phyloP scores from a whole-genome alignment of 805 yeast species.

The Kuraishia capsulata region DNA sequence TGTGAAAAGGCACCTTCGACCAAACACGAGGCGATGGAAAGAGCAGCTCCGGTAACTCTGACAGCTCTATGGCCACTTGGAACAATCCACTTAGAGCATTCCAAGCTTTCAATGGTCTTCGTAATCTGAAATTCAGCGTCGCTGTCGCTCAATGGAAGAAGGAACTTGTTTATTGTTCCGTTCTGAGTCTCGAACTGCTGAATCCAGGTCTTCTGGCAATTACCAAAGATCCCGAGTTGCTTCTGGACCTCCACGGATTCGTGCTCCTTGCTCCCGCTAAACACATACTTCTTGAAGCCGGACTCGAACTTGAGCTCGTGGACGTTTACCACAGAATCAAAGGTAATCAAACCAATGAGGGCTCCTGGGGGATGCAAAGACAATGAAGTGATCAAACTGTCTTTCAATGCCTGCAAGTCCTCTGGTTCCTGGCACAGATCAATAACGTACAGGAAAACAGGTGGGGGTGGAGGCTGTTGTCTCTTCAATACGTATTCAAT shows the following conservation, averaged over 20 bases:
- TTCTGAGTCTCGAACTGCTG: constrained; percentile 28
- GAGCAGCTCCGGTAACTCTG: constrained; percentile 90
- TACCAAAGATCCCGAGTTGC: constrained; percentile 25
- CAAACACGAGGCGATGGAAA: constrained; percentile 73
- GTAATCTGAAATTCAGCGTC: constrained; percentile 76
- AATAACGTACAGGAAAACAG: constrained; percentile 76
- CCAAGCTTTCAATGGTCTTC: constrained; percentile 66
- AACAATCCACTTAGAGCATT: constrained; percentile 64
- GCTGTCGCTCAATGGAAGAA: constrained; percentile 23
- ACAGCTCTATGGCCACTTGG: constrained; percentile 77
- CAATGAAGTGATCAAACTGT: constrained; percentile 65
- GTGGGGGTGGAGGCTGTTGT: constrained; percentile 57
- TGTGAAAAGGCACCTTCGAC: constrained; percentile 79
- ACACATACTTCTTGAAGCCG: constrained; percentile 68
- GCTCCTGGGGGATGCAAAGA: constrained; percentile 84
- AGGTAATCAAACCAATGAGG: constrained; percentile 78
- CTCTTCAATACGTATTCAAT: constrained; percentile 79
- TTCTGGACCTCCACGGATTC: constrained; percentile 25
- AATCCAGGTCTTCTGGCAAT: constrained; percentile 25
- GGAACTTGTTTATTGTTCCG: constrained; percentile 30
- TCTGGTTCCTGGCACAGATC: constrained; percentile 89
- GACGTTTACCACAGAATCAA: constrained; percentile 83
- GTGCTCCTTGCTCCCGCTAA: constrained; percentile 86
- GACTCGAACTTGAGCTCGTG: constrained; percentile 70
- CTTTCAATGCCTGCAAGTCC: constrained; percentile 75